These are phyloP conservation scores for Nannizziopsis arthrosporioides DNA, from an alignment of 2,329 filamentous ascomycete species.

Conservation along the genomic window DNA sequence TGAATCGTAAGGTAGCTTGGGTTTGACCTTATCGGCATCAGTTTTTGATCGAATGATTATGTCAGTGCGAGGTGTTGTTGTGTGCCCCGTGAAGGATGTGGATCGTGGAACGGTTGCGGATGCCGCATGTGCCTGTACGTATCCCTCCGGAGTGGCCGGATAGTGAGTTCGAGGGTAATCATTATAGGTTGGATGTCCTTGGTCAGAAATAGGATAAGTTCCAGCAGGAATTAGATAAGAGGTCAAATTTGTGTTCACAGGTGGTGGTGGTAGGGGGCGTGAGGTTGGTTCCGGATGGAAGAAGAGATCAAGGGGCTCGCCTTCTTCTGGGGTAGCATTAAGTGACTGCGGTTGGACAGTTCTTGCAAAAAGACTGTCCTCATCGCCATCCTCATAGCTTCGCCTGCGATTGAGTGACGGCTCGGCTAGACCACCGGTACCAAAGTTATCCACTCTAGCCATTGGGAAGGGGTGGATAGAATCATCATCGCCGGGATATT, in stretches of 20 bases:
- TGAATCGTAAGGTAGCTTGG: conserved; percentile 33
- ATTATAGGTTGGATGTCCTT: conserved; percentile 29
- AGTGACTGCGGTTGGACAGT: conserved; percentile 34
- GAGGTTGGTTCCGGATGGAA: conserved; percentile 71
- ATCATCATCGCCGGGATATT: conserved; percentile 38
- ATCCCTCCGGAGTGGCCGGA: conserved; percentile 40
- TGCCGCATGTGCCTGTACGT: conserved; percentile 37
- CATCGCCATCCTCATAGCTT: conserved; percentile 90
- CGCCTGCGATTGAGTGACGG: conserved; percentile 54
- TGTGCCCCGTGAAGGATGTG: conserved; percentile 72
- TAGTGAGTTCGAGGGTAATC: conserved; percentile 30
- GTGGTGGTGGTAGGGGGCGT: conserved; percentile 51
- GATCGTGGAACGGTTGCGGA: conserved; percentile 52
- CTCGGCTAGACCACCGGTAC: conserved; percentile 76
- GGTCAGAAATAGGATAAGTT: conserved; percentile 46
- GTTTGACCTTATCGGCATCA: conserved; percentile 60
- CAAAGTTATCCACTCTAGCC: conserved; percentile 72
- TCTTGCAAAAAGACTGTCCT: conserved; percentile 50
- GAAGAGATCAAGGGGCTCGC: conserved; percentile 80
- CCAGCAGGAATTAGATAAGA: conserved; percentile 43
- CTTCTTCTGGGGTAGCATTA: conserved; percentile 55
- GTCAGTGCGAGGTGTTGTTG: conserved; percentile 58
- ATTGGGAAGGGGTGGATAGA: conserved; percentile 49
- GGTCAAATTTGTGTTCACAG: conserved; percentile 40
- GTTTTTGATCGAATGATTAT: conserved; percentile 87